phyloP scores from a whole-genome alignment of 257 asterid genomes.

The Solanum arcanum region DNA sequence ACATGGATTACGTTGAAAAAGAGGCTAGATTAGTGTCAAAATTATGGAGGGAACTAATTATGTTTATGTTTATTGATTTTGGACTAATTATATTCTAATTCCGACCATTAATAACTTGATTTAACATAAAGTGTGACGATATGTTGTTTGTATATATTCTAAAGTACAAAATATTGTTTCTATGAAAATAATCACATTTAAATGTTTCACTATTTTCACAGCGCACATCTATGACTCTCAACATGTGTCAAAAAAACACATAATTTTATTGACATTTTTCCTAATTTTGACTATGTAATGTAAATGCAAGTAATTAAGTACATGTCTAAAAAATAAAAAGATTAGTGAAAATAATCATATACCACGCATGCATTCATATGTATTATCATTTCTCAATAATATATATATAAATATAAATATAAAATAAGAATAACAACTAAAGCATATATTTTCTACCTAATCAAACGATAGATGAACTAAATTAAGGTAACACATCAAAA shows the following conservation, averaged over 20 bases:
- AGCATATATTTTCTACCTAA: not conserved
- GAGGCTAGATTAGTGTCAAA: not conserved
- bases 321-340: not conserved
- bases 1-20: not conserved
- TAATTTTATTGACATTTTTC: not conserved
- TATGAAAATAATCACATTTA: slow-evolving; percentile 7
- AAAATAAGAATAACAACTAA: not conserved
- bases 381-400: not conserved
- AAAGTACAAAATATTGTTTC: slow-evolving; percentile 1
- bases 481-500: not conserved
- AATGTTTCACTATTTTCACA: not conserved
- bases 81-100: not conserved
- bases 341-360: not conserved
- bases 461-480: not conserved
- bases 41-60: not conserved
- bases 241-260: not conserved
- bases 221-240: not conserved
- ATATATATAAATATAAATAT: not conserved
- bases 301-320: not conserved
- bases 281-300: not conserved
- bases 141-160: slow-evolving; percentile 3
- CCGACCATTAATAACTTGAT: not conserved
- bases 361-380: not conserved
- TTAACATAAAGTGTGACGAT: not conserved
- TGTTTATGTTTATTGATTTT: not conserved